Percentiles rank a stretch among this genome's conserved stretches.
Conservation (phyloP, 305 asterid species). For the Fraxinus albicans region DNA sequence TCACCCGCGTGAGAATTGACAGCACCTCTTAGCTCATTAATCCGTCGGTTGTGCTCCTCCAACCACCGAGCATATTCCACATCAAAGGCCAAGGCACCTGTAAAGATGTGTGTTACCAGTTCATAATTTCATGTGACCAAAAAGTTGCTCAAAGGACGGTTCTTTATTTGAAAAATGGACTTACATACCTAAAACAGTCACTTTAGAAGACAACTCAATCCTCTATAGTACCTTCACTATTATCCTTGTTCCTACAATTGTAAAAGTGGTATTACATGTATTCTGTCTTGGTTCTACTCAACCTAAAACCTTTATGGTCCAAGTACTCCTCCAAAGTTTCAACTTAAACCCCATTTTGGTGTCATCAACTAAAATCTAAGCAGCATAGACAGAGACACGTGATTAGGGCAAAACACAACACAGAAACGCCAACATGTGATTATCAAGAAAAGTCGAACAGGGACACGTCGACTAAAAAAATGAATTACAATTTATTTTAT, state of each 20-base stretch:
- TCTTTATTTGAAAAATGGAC: neutral
- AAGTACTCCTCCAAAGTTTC: neutral
- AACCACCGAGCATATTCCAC: slow-evolving; percentile 8
- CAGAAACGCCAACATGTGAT: neutral
- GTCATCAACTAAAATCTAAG: neutral
- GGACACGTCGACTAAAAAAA: neutral
- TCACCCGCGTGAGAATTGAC: neutral
- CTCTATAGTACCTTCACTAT: neutral
- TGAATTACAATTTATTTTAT: neutral
- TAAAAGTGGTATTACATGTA: neutral
- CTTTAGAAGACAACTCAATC: neutral
- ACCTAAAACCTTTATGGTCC: neutral
- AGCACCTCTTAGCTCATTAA: neutral
- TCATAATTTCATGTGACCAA: neutral
- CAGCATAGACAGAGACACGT: neutral
- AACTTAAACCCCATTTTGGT: neutral
- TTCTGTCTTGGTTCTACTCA: neutral
- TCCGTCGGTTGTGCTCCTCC: slow-evolving; percentile 1
- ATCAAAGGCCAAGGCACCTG: slow-evolving; percentile 7
- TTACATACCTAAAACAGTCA: neutral
- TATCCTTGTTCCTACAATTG: neutral
- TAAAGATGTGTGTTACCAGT: neutral
- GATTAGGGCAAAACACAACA: neutral
- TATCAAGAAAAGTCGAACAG: neutral
- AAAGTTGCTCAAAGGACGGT: neutral